A percentile compares a stretch with the other conserved stretches of the same genome.
Conservation (phyloP, 192 early-diverging fungal genomes). For the Geranomyces variabilis region DNA sequence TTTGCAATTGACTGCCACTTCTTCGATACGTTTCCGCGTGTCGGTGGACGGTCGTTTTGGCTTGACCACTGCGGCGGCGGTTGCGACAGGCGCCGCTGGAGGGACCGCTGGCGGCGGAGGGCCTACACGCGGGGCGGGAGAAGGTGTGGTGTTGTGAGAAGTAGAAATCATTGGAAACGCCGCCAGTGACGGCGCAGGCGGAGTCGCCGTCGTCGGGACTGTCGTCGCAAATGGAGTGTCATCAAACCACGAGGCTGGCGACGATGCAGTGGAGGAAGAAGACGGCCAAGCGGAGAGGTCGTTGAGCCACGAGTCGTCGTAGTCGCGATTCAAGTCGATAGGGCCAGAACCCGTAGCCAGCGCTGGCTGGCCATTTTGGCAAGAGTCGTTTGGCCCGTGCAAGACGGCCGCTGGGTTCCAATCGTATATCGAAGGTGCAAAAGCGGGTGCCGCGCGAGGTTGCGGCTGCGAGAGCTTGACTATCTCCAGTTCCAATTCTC, state of each 20-base stretch:
- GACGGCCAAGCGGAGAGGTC: neutral
- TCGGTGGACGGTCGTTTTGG: neutral
- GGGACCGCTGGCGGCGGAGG: neutral
- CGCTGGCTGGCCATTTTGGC: no score
- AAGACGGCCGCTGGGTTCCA: no score
- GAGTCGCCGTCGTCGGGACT: no score
- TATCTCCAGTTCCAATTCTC: conserved; percentile 29
- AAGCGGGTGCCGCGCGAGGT: no score
- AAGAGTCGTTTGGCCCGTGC: no score
- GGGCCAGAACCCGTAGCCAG: no score
- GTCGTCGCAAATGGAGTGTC: no score
- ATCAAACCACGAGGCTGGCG: neutral
- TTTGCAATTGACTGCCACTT: conserved; percentile 10
- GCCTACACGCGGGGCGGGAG: no score
- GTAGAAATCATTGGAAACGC: neutral
- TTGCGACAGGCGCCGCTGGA: neutral
- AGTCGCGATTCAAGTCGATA: neutral
- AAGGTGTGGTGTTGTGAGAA: no score
- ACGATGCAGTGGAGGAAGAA: neutral
- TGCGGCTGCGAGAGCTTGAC: neutral
- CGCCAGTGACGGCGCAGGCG: neutral
- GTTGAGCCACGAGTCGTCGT: neutral
- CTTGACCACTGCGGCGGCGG: neutral
- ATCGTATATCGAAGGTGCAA: no score
- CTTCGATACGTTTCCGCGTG: conserved; percentile 15